Percentiles rank a stretch among this genome's conserved stretches.
Evolutionary conservation across 768 basidiomycete genomes (phyloP).

Genomic region (Hydnomerulius pinastri): DNA sequence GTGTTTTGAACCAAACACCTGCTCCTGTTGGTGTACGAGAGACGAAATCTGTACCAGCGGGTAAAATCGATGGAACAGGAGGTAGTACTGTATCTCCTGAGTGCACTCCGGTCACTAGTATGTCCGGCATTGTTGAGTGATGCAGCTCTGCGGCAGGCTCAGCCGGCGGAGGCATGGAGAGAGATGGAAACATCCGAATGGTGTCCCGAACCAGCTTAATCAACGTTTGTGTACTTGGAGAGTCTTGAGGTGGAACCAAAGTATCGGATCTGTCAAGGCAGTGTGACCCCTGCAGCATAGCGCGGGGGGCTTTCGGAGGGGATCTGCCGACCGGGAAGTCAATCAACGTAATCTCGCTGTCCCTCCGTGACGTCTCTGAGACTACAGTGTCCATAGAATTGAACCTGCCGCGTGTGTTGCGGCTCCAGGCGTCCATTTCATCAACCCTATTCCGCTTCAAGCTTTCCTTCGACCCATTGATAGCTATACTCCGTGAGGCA

Average conservation of each 20-base stretch:
- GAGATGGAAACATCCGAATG: conserved; percentile 9
- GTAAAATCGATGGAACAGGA: background rate
- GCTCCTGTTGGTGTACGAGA: conserved; percentile 18
- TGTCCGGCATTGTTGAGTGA: background rate
- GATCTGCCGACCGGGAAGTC: conserved; percentile 13
- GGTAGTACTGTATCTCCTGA: background rate
- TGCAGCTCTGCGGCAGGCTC: background rate
- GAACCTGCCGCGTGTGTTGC: conserved; percentile 17
- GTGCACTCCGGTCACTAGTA: background rate
- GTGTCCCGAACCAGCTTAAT: conserved; percentile 5
- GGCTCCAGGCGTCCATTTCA: conserved; percentile 12
- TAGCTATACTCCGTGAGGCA: conserved; percentile 2
- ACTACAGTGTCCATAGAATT: conserved; percentile 10
- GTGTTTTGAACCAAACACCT: conserved; percentile 29
- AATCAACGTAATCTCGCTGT: conserved; percentile 28
- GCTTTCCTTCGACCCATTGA: background rate
- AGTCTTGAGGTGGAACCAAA: conserved; percentile 4
- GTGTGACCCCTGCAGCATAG: conserved; percentile 16
- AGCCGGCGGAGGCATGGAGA: background rate
- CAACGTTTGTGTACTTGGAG: background rate
- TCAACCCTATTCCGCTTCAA: conserved; percentile 14
- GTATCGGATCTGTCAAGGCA: background rate
- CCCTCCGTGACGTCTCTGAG: conserved; percentile 20
- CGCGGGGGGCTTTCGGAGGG: conserved; percentile 23
- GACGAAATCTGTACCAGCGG: conserved; percentile 5